Evolutionary conservation across 768 basidiomycete species (phyloP), one percentile per base, ranked within the genome.

Genomic region (Suillus subluteus): DNA sequence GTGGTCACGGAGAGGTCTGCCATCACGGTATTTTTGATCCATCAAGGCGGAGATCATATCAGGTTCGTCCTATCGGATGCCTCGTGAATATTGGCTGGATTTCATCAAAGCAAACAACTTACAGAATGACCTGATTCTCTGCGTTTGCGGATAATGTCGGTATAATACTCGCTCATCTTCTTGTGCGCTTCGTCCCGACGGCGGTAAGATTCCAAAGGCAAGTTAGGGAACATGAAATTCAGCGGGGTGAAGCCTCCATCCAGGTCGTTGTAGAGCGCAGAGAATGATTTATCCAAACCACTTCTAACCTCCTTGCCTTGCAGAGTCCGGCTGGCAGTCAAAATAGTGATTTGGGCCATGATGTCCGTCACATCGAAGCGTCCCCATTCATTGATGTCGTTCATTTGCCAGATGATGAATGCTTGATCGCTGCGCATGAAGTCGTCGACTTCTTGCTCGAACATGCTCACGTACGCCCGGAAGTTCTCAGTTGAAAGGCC

Each of bases 231-330:
- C 79, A 98, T 82, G 81, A 96, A 96, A 81, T 99, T 97, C 69
- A 99, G 75, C 0, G 97, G 96, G 0, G 95, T 98, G 79, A 99
- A 98, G 4, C 97, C 97, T 64, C 93, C 94, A 74, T 99, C 98
- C 71, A 99, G 84, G 74, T 95, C 95, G 62, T 87, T 87, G 82
- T 91, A 98, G 37, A 92, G 79, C 35, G 92, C 81, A 0, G 98
- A 93, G 79, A 97, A 98, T 4, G 85, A 83, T 76, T 93, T 92
- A 83, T 95, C 88, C 75, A 99, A 77, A 46, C 78, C 81, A 16
- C 79, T 81, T 50, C 98, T 89, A 58, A 99, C 92, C 80, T 99
- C 96, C 69, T 84, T 87, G 62, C 98, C 98, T 78, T 99, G 98
- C 1, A 99, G 84, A 2, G 98, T 98, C 40, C 95, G 86, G 0